A percentile compares a stretch with the other conserved stretches of the same genome.
These are phyloP conservation scores for Lanmaoa rubissima DNA, from an alignment of 768 basidiomycete genomes.

Conservation along the genomic window DNA sequence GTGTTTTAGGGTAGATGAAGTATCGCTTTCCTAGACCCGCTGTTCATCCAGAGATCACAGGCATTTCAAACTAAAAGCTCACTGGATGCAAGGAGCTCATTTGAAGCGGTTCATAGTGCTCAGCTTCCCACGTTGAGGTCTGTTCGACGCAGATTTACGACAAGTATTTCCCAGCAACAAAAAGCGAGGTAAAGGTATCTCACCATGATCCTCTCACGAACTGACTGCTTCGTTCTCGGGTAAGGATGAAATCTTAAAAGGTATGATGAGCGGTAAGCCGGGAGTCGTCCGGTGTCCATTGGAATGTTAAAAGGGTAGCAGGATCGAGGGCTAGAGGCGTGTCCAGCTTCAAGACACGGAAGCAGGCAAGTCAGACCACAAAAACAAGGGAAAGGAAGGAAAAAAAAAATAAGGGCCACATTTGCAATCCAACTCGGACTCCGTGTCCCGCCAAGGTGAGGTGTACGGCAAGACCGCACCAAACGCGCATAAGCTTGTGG, in stretches of 20 bases:
- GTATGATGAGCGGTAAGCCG: constrained; percentile 30
- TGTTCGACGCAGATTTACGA: constrained; percentile 3
- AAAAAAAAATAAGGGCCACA: constrained; percentile 4
- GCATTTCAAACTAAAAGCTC: not conserved
- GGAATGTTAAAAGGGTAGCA: not conserved
- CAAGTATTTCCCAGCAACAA: constrained; percentile 11
- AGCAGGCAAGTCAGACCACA: not conserved
- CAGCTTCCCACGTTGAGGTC: constrained; percentile 3
- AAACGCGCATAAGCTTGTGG: constrained; percentile 22
- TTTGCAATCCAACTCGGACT: constrained; percentile 20
- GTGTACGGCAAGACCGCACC: constrained; percentile 29
- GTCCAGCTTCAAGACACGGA: constrained; percentile 1
- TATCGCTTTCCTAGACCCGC: constrained; percentile 10
- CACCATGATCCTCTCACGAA: constrained; percentile 28
- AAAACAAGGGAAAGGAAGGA: not conserved
- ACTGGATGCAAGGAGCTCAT: not conserved
- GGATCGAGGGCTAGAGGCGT: not conserved
- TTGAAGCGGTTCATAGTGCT: not conserved
- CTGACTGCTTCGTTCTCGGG: constrained; percentile 22
- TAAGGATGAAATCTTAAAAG: constrained; percentile 31
- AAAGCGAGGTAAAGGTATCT: constrained; percentile 1
- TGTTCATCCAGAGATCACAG: not conserved
- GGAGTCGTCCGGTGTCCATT: constrained; percentile 21
- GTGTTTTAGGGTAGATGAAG: not conserved
- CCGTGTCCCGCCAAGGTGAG: constrained; percentile 22